Evolutionary conservation across 371 early-diverging fungal genomes (phyloP).

Genomic region (Actinomortierella wolfii): DNA sequence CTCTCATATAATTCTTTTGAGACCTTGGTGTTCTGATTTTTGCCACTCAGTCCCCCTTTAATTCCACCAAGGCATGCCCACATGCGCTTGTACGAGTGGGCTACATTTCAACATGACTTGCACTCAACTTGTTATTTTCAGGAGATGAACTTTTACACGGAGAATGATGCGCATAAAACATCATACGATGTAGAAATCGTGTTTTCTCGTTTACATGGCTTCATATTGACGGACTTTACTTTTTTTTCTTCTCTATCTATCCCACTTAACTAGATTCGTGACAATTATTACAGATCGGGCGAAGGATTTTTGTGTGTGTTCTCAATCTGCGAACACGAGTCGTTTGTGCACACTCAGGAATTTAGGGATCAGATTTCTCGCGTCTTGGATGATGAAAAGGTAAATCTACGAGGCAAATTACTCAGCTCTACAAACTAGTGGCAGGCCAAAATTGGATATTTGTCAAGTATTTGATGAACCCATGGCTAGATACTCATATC

Average conservation of each 20-base stretch:
- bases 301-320: slow-evolving; percentile 93
- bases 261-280: slow-evolving; percentile 67
- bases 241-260: background rate
- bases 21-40: background rate
- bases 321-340: slow-evolving; percentile 82
- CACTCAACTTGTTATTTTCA: too few relatives aligned
- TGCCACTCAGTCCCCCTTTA: background rate
- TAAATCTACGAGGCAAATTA: slow-evolving; percentile 20
- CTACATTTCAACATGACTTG: too few relatives aligned
- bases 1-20: too few relatives aligned
- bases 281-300: slow-evolving; percentile 90
- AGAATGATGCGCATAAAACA: too few relatives aligned
- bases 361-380: slow-evolving; percentile 90
- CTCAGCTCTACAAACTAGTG: background rate
- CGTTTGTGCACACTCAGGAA: slow-evolving; percentile 82
- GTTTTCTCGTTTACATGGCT: background rate
- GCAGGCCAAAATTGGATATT: too few relatives aligned
- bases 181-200: too few relatives aligned
- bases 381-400: slow-evolving; percentile 84
- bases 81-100: too few relatives aligned
- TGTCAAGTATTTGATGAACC: slow-evolving; percentile 1
- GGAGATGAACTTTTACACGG: too few relatives aligned
- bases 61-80: too few relatives aligned
- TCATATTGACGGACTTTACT: background rate
- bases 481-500: slow-evolving; percentile 2